Conservation (phyloP, 768 basidiomycete species). For the Termitomyces sp. region DNA sequence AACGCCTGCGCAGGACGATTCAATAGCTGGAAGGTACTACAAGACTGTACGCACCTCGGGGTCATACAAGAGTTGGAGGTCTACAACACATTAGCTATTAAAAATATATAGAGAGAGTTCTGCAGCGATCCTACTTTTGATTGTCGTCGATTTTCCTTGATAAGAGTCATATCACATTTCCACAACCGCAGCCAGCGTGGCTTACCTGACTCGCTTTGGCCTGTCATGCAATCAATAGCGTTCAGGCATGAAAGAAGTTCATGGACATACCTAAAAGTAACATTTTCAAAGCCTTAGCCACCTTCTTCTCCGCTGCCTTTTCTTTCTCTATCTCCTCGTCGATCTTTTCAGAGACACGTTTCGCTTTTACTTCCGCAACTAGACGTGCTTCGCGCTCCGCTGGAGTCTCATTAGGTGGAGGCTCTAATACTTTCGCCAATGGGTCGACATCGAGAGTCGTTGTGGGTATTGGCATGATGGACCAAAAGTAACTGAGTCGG, state of each 20-base stretch:
- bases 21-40: neutral
- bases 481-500: neutral
- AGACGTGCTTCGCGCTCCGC: slow-evolving; percentile 40
- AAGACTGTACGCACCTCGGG: slow-evolving; percentile 35
- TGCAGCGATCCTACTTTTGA: slow-evolving; percentile 56
- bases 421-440: slow-evolving; percentile 38
- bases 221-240: slow-evolving; percentile 23
- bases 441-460: slow-evolving; percentile 37
- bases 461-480: slow-evolving; percentile 1
- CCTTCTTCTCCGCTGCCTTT: slow-evolving; percentile 40
- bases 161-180: neutral
- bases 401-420: slow-evolving; percentile 45
- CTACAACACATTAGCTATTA: slow-evolving; percentile 21
- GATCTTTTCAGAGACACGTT: slow-evolving; percentile 53
- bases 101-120: neutral
- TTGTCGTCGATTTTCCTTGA: slow-evolving; percentile 75
- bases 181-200: neutral
- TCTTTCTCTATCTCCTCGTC: slow-evolving; percentile 55
- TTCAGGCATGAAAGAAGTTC: neutral
- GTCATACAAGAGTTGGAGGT: slow-evolving; percentile 61
- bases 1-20: slow-evolving; percentile 36
- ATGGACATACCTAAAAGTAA: slow-evolving; percentile 48
- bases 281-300: slow-evolving; percentile 48
- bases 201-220: slow-evolving; percentile 79
- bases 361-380: slow-evolving; percentile 44